Percentiles rank a stretch among this genome's conserved stretches.
Conservation (phyloP, 2,329 filamentous ascomycete genomes). For the Alternaria sp. region DNA sequence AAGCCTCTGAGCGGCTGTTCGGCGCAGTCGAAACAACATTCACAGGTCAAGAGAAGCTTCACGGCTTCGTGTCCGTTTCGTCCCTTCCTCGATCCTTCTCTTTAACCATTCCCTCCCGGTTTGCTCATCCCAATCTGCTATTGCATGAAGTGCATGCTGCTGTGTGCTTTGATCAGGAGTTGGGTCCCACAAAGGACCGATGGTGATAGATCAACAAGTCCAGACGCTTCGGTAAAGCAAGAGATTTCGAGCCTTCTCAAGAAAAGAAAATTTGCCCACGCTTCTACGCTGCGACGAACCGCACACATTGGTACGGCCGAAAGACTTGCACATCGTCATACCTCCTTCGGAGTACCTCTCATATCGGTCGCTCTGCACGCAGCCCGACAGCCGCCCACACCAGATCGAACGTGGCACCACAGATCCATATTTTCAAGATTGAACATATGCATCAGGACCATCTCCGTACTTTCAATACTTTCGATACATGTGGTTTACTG, state of each 20-base stretch:
- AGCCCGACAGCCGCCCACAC: not conserved
- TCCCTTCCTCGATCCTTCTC: not conserved
- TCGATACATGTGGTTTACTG: not conserved
- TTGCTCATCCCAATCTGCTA: not conserved
- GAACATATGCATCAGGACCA: not conserved
- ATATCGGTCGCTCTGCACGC: not conserved
- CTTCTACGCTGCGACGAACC: not conserved
- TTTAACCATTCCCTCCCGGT: not conserved
- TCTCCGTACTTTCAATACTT: not conserved
- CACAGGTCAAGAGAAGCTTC: constrained; percentile 1
- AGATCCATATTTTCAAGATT: not conserved
- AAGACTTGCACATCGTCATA: not conserved
- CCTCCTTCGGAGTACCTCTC: not conserved
- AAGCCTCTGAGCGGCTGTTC: constrained; percentile 15
- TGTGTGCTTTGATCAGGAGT: not conserved
- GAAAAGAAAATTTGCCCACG: not conserved
- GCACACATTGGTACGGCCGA: not conserved
- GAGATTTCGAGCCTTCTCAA: not conserved
- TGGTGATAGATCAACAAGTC: not conserved
- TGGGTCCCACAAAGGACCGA: not conserved
- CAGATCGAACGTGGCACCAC: not conserved
- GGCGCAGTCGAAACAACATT: constrained; percentile 12
- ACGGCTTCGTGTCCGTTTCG: not conserved
- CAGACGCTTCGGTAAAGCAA: not conserved
- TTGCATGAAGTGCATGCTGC: not conserved